These are phyloP conservation scores for Trichomonas gallinae DNA, from an alignment of 208 protist species.

Conservation along the genomic window DNA sequence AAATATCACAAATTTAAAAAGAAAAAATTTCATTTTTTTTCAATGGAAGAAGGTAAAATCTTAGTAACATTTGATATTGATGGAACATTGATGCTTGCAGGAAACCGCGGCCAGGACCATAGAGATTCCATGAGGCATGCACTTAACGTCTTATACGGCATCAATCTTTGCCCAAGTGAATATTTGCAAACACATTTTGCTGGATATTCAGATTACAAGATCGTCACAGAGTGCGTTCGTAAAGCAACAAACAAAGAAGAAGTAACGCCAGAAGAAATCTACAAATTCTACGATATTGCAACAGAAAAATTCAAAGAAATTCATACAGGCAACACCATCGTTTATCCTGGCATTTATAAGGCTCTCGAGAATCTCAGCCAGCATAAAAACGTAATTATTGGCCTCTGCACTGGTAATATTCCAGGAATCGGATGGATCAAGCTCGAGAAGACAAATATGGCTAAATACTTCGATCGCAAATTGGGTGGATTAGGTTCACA, in stretches of 20 bases:
- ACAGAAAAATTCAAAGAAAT: not conserved
- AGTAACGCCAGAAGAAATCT: not conserved
- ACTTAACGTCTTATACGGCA: not conserved
- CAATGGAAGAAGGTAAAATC: not conserved
- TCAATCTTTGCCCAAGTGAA: not conserved
- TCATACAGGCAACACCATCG: no score
- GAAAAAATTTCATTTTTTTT: no score
- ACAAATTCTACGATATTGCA: not conserved
- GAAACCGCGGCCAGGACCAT: not conserved
- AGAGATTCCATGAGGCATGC: not conserved
- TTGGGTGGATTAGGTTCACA: not conserved
- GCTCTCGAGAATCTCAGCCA: not conserved
- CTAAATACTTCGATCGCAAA: not conserved
- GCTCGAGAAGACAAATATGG: not conserved
- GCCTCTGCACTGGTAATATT: not conserved
- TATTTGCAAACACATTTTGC: not conserved
- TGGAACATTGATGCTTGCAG: not conserved
- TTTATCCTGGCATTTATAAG: not conserved
- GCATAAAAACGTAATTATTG: not conserved
- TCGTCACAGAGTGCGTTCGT: not conserved
- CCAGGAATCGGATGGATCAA: not conserved
- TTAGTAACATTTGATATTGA: conserved; percentile 3
- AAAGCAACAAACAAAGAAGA: not conserved
- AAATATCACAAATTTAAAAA: no score
- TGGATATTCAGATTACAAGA: not conserved